Evolutionary conservation across 495 filamentous ascomycete genomes (phyloP), one percentile per base, ranked within the genome.

Genomic region (Aspergillus taichungensis): DNA sequence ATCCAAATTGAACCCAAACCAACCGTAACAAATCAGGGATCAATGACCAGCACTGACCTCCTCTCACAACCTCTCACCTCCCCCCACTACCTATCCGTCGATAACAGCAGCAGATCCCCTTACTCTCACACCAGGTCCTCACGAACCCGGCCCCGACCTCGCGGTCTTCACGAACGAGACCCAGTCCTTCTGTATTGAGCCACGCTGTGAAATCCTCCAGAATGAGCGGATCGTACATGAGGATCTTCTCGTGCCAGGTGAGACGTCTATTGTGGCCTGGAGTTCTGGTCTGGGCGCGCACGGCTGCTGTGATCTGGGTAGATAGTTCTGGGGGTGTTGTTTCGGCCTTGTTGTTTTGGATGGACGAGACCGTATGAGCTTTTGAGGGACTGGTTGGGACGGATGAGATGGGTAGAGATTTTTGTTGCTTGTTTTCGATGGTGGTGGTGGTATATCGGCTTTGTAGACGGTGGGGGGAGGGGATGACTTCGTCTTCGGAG

Each of bases 221-320:
- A 0, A 92, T 72, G 33, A 98, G 84, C 0, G 94, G 88, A 50
- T 97, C 91, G 59, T 91, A 97, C 65, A 95, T 80, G 12, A 97
- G 72, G 37, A 98, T 95, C 61, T 88, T 91, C 68, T 95, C 84
- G 43, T 94, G 71, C 83, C 87, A 96, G 6, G 74, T 86, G 8
- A 80, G 30, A 66, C 61, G 24, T 47, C 45, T 48, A 14, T 50
- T 49, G 30, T 51, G 36, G 13, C 37, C 35, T 49, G 11, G 48
- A 32, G 24, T 44, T 5, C 63, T 69, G 55, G 75, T 11, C 70
- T 77, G 45, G 54, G 75, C 28, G 68, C 73, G 49, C 64, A 95
- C 71, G 6, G 83, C 81, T 33, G 70, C 67, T 3, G 83, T 87
- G 43, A 95, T 87, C 48, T 74, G 70, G 6, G 52, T 53, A 52